Evolutionary conservation across 2,329 filamentous ascomycete genomes (phyloP).

Genomic region (Cryphonectria japonica): DNA sequence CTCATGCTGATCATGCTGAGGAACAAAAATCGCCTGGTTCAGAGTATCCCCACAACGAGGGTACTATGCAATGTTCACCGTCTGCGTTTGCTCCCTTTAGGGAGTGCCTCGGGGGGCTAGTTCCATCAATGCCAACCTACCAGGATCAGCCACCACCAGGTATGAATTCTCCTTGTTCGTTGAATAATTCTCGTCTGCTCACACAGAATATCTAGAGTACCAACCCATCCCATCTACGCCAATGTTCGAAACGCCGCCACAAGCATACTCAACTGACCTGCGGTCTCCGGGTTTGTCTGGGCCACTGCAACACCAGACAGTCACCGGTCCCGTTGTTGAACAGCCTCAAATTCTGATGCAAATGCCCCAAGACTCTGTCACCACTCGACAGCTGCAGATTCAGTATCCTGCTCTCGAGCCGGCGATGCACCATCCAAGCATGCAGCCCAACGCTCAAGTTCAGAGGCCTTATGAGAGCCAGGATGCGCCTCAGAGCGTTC

Average conservation of each 20-base stretch:
- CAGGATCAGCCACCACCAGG: slow-evolving; percentile 11
- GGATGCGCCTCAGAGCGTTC: slow-evolving; percentile 35
- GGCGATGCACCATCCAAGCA: slow-evolving; percentile 8
- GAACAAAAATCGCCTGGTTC: slow-evolving; percentile 17
- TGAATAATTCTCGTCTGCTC: background rate
- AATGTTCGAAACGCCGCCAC: slow-evolving; percentile 17
- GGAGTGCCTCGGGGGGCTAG: slow-evolving; percentile 11
- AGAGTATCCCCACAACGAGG: slow-evolving; percentile 20
- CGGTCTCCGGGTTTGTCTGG: slow-evolving; percentile 12
- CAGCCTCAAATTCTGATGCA: slow-evolving; percentile 18
- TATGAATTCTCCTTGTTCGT: slow-evolving; percentile 1
- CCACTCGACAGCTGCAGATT: slow-evolving; percentile 9
- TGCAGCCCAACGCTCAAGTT: slow-evolving; percentile 34
- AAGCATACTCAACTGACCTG: slow-evolving; percentile 21
- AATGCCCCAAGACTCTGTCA: slow-evolving; percentile 27
- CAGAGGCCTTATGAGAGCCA: slow-evolving; percentile 43
- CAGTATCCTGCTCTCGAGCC: slow-evolving; percentile 27
- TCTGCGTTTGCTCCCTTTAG: slow-evolving; percentile 14
- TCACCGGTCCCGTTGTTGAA: slow-evolving; percentile 24
- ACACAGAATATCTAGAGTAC: slow-evolving; percentile 18
- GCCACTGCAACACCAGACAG: slow-evolving; percentile 15
- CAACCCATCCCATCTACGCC: slow-evolving; percentile 12
- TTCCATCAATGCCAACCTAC: slow-evolving; percentile 13
- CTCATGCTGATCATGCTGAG: slow-evolving; percentile 10
- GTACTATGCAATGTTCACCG: background rate